Base-by-base conservation (phyloP, 768 basidiomycete genomes). In the Lentinula sp. region DNA sequence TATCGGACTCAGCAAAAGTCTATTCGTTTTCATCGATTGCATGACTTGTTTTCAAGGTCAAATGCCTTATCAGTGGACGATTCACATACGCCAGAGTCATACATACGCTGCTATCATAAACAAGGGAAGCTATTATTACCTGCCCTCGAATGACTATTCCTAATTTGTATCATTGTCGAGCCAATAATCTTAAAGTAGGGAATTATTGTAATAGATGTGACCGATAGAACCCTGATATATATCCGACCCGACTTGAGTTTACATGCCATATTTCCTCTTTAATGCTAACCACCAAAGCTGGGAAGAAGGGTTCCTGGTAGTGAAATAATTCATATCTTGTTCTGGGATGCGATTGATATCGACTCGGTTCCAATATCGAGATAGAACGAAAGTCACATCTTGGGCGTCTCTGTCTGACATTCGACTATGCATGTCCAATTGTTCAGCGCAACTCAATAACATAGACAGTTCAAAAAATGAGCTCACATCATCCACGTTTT, bases 281-380 rank as follows among this genome's bases (percentile, higher is more conserved):
- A 93, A 75, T 49, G 90, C 86, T 52, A 77, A 74, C 91, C 91
- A 93, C 6, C 87, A 86, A 18, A 88, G 80, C 9, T 80, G 84
- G 46, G 82, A 88, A n/a, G 79, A 75, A 48, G 80, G 71, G 67
- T 88, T 79, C 41, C 77, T 78, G 13, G 77, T 68, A 35, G 89
- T 86, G 68, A 93, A 93, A 35, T 81, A 78, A 61, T 84, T 85
- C 91, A 93, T 93, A 69, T 93, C 91, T 62, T 86, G 84, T 72
- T 93, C 91, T 32, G 87, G 86, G 62, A 93, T 87, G 65, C 91
- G 88, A 70, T 93, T 93, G 65, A 93, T 85, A 72, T 93, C 91
- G 63, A 93, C 83, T 59, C 81, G 79, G 69, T 87, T 89, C 91
- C 91, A 93, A 68, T 87, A 90, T 59, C 83, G 84, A 61, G 82